Percentiles rank a stretch among this genome's conserved stretches.
These are phyloP conservation scores for Globisporangium takayamanum DNA, from an alignment of 352 stramenopile genomes.

Conservation along the genomic window DNA sequence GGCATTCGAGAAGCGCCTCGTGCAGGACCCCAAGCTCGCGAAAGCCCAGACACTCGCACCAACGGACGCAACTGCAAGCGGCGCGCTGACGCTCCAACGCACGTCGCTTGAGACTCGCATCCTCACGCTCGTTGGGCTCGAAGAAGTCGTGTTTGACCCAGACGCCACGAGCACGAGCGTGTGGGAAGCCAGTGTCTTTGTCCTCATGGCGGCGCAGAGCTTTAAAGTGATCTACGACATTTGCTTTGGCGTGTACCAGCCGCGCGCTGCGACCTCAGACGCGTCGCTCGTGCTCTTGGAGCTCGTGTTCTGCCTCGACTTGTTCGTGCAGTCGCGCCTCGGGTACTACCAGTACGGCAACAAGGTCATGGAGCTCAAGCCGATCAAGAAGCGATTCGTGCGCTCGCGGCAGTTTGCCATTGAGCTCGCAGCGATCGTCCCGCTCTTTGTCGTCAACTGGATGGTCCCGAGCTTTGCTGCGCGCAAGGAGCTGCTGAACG, in stretches of 20 bases:
- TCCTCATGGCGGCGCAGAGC: conserved; percentile 35
- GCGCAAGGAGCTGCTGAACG: conserved; percentile 31
- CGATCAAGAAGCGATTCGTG: conserved; percentile 27
- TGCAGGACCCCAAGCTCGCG: conserved; percentile 18
- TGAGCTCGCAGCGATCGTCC: conserved; percentile 29
- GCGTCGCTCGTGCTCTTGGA: conserved; percentile 25
- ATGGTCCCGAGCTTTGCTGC: conserved; percentile 10
- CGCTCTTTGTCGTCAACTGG: conserved; percentile 33
- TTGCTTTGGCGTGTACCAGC: conserved; percentile 24
- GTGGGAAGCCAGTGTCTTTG: conserved; percentile 32
- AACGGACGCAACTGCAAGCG: too few relatives aligned
- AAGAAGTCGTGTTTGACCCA: conserved; percentile 17
- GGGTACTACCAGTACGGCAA: conserved; percentile 45
- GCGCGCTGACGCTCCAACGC: neutral
- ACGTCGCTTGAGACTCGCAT: neutral
- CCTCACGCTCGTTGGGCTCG: neutral
- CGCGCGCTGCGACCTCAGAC: conserved; percentile 20
- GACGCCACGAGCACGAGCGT: conserved; percentile 22
- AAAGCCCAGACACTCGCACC: neutral
- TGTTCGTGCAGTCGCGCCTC: conserved; percentile 27
- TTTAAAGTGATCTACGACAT: conserved; percentile 28
- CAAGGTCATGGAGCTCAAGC: conserved; percentile 33
- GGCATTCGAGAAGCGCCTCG: conserved; percentile 18
- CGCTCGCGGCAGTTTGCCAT: conserved; percentile 24
- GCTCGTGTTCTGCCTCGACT: conserved; percentile 30